Base-by-base conservation (phyloP, 2,329 filamentous ascomycete genomes). In the Trichoderma sp. region DNA sequence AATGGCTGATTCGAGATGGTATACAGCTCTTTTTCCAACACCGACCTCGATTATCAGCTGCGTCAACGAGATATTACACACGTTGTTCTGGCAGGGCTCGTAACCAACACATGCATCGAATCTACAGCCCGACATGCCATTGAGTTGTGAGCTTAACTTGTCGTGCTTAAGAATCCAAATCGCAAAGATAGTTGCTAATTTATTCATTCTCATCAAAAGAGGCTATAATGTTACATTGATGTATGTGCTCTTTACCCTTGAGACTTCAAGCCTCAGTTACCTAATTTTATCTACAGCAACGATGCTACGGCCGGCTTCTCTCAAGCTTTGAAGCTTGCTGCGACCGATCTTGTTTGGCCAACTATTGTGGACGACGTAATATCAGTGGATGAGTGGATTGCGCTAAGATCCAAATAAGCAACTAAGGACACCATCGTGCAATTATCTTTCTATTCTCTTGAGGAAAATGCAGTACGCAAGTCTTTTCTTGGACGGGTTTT, bases 31-130 rank as follows among this genome's bases (percentile, higher is more conserved):
- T 59, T 59, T 19, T 35, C 40, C 8, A 59, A 40, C 2, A 40
- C 57, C 8, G 57, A 59, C 10, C 2, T 59, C 8, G 33, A 59
- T 8, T 59, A 40, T 43, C 40, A 19, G 5, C 1, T 43, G 5
- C 16, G 16, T 4, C 57, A 59, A 19, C 57, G 4, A 69, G 67
- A 67, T 13, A 72, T 72, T 21, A 72, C 69, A 2, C 56, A 72
- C 19, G 3, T 72, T 4, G 59, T 70, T 27, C 68, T 66, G 37
- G 70, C 69, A 3, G 72, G 71, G 10, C 49, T 72, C 58, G 56
- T 66, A 4, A 61, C 68, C 7, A 72, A 72, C 55, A 68, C 67
- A 1, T 72, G 72, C 27, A 29, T 72, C 0, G 72, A 72, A 58
- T 52, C 59, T 4, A 72, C 72, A 21, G 70, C 72, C 11, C 65